Evolutionary conservation across 768 basidiomycete species (phyloP).

Genomic region (Russula ochroleuca): DNA sequence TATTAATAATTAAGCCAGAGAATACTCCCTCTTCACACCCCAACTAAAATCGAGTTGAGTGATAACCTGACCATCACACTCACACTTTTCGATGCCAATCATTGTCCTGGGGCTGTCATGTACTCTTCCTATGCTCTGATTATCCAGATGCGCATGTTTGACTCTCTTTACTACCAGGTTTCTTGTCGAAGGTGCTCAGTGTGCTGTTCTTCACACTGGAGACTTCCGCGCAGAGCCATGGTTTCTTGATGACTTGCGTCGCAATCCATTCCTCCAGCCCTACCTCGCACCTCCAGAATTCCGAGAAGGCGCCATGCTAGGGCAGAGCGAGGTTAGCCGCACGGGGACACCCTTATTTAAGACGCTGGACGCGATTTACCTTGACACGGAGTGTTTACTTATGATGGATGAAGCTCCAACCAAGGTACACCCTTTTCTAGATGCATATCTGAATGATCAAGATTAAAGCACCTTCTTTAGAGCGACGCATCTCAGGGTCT

Average conservation of each 20-base stretch:
- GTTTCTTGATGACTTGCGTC: constrained; percentile 62
- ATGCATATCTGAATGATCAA: not conserved
- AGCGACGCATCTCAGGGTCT: constrained; percentile 61
- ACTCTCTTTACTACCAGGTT: constrained; percentile 53
- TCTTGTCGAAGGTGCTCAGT: constrained; percentile 64
- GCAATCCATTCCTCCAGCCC: constrained; percentile 67
- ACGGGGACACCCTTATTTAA: constrained; percentile 24
- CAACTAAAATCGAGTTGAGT: constrained; percentile 56
- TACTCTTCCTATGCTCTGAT: constrained; percentile 36
- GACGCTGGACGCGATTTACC: constrained; percentile 69
- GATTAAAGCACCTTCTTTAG: constrained; percentile 38
- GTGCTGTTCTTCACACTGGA: constrained; percentile 85
- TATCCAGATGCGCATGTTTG: not conserved
- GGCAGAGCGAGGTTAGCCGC: not conserved
- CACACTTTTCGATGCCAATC: constrained; percentile 86
- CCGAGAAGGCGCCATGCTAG: not conserved
- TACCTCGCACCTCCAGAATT: constrained; percentile 48
- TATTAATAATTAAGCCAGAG: constrained; percentile 39
- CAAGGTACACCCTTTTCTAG: not conserved
- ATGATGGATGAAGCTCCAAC: constrained; percentile 30
- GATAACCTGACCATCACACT: constrained; percentile 58
- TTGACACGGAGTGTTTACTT: constrained; percentile 74
- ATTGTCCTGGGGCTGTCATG: constrained; percentile 95
- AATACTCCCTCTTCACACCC: constrained; percentile 56
- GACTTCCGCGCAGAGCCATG: constrained; percentile 87